phyloP scores from a whole-genome alignment of 768 basidiomycete genomes.

The Grammothele lineata region DNA sequence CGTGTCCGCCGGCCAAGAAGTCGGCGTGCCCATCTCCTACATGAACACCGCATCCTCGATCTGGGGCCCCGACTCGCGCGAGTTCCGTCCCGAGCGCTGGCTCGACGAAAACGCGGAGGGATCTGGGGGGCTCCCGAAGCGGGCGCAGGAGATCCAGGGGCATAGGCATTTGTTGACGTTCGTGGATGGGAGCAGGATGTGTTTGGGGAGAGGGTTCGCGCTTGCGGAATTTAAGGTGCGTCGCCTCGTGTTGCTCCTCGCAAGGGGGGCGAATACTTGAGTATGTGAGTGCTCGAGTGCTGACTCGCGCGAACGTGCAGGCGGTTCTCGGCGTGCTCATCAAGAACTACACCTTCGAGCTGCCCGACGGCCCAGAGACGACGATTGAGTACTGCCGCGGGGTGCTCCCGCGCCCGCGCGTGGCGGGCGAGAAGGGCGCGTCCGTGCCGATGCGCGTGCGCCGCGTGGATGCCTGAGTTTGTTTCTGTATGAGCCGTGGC shows the following conservation, averaged over 20 bases:
- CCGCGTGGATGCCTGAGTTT: conserved; percentile 11
- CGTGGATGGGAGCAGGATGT: conserved; percentile 41
- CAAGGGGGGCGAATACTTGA: too few species aligned
- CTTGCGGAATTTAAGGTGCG: conserved; percentile 38
- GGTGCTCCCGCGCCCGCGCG: conserved; percentile 19
- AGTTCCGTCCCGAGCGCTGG: conserved; percentile 45
- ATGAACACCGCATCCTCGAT: conserved; percentile 37
- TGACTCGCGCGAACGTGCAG: conserved; percentile 21
- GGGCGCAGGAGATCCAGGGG: conserved; percentile 32
- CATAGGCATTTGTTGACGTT: conserved; percentile 41
- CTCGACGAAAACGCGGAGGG: conserved; percentile 11
- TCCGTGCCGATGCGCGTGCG: conserved; percentile 22
- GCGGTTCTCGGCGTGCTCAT: conserved; percentile 39
- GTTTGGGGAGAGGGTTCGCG: conserved; percentile 41
- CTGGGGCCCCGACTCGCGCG: conserved; percentile 43
- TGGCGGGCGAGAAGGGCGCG: conserved; percentile 22
- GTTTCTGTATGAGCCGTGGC: too few species aligned
- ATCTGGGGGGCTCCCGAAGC: conserved; percentile 23
- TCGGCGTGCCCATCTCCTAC: conserved; percentile 35
- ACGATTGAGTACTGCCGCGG: conserved; percentile 25
- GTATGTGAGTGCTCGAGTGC: too few species aligned
- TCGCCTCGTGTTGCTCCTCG: too few species aligned
- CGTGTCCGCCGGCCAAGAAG: conserved; percentile 34
- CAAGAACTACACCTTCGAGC: conserved; percentile 37
- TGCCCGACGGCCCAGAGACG: conserved; percentile 29